These are phyloP conservation scores for Senecio squalidus DNA, from an alignment of 140 eudicot species.

Conservation along the genomic window DNA sequence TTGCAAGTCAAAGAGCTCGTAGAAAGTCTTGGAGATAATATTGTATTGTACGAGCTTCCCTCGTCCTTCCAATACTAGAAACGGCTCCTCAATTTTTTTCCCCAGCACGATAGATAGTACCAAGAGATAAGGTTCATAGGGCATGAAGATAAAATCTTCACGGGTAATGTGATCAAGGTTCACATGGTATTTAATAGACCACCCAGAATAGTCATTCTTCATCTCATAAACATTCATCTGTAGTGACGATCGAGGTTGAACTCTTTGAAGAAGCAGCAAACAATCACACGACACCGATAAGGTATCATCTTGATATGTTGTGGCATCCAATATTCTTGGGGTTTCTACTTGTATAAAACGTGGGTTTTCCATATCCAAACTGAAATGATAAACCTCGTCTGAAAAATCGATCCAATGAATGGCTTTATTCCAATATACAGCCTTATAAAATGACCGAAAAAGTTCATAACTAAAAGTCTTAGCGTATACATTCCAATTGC, in stretches of 20 bases:
- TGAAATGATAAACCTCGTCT: neutral
- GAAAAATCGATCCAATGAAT: slow-evolving; percentile 1
- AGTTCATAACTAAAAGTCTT: neutral
- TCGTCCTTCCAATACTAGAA: neutral
- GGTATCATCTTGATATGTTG: neutral
- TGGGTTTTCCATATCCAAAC: neutral
- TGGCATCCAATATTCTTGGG: neutral
- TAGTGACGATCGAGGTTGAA: neutral
- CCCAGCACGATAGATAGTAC: neutral
- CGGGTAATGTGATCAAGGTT: neutral
- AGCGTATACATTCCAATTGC: neutral
- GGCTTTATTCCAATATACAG: neutral
- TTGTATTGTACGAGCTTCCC: slow-evolving; percentile 6
- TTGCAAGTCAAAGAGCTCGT: neutral
- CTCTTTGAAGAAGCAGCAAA: neutral
- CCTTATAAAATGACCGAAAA: neutral
- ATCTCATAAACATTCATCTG: neutral
- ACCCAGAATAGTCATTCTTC: slow-evolving; percentile 5
- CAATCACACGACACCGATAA: neutral
- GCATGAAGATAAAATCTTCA: neutral
- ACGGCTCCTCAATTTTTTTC: neutral
- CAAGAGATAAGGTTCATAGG: neutral
- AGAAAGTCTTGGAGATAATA: neutral
- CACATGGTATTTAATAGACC: neutral
- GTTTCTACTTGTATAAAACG: neutral